Percentiles rank a stretch among this genome's conserved stretches.
phyloP scores from a whole-genome alignment of 345 rosid species.

The Brassica napus region Da-Ae NC_063449.1:2150001-2150500 shows the following conservation, averaged over 20 bases:
- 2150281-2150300: conserved; percentile 46
- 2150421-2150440: no score
- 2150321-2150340: conserved; percentile 46
- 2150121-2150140: conserved; percentile 40
- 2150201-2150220: neutral
- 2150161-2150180: conserved; percentile 1
- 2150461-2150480: no score
- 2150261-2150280: conserved; percentile 25
- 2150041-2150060: no score
- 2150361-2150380: conserved; percentile 70
- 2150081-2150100: conserved; percentile 51
- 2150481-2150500: no score
- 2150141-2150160: conserved; percentile 10
- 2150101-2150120: conserved; percentile 34
- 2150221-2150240: no score
- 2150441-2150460: no score
- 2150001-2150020: no score
- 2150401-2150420: no score
- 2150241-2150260: conserved; percentile 16
- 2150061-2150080: conserved; percentile 13
- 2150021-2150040: no score
- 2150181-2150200: neutral
- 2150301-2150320: conserved; percentile 44
- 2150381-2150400: conserved; percentile 54
- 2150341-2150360: conserved; percentile 64